Base-by-base conservation (phyloP, 768 basidiomycete genomes). In the Agrocybe pediades region DNA sequence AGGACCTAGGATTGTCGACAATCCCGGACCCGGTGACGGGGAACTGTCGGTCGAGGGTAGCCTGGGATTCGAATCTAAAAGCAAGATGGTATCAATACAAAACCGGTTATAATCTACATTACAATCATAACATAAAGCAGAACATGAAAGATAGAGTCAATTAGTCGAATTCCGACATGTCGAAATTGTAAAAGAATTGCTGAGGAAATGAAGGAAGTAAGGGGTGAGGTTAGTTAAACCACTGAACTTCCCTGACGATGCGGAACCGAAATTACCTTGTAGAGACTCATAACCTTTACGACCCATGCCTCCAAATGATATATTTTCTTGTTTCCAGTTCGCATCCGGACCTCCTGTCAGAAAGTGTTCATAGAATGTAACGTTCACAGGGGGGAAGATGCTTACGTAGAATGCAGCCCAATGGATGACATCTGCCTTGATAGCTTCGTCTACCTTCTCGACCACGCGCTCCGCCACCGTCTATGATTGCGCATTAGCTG, bases 261-360 rank as follows among this genome's bases (percentile, higher is more conserved):
- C 55, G 41, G 17, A 53, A 17, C 21, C n/a, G 29, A 23, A 53
- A 69, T 29, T 51, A 90, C 91, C 77, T 95, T 95, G 62, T 92
- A 88, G 53, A 94, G 57, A 63, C 84, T 90, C 96, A 98, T 98
- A 39, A 95, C 83, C 67, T 98, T 97, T 26, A 97, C 90, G 2
- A 95, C 92, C 89, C 93, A 98, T 16, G 96, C 95, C 64, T 99
- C 96, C 40, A 99, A 81, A 65, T 99, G 96, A 70, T 88, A 98
- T 47, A 99, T 98, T 71, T 98, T 84, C 83, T 79, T 79, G 55
- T 66, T 81, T 4, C 96, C 96, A 50, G 87, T 77, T n/a, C 93
- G 84, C 91, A 98, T 92, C n/a, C 97, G 87, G 30, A 90, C 82
- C 74, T 99, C 95, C 93, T 97, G 61, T 30, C 29, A 49, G 52